Base-by-base conservation (phyloP, 371 early-diverging fungal genomes). In the Mortierella sp. region DNA sequence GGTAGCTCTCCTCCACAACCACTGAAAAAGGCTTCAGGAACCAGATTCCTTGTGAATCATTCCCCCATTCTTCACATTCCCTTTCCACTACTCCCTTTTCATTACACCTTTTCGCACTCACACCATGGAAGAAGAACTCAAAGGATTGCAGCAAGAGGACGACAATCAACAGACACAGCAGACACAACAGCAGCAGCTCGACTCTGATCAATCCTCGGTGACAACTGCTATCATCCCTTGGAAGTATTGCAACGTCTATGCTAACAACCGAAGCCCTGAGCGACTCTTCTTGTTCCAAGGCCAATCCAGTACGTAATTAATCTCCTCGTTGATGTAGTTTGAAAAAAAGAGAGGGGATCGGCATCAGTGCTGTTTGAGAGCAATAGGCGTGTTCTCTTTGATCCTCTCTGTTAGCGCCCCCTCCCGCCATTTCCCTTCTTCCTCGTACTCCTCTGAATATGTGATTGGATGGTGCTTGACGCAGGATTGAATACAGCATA, bases 161-260 rank as follows among this genome's bases (percentile, higher is more conserved):
- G 22, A 22, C 37, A 61, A 2, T 2, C 43, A 34, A 6, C 61
- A 44, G 19, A 1, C 24, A 11, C 41, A 45, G 14, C 61, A 58
- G 29, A 43, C 47, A 26, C 52, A 48, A 34, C 71, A 64, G 8
- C 40, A 58, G 2, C 55, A 68, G 22, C n/a, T n/a, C n/a, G 53
- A 41, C 1, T 31, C 53, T 40, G 48, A 2, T 14, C 9, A 7
- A 22, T 6, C 29, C 31, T n/a, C 19, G 40, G 31, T n/a, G 34
- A 4, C 68, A 22, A 83, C 70, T 11, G 66, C 68, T 8, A 10
- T 83, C n/a, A 44, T 83, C 24, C 83, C 79, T 14, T 79, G 83
- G 79, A 83, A 83, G 63, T 83, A 83, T 43, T 83, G 83, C 58
- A 83, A 79, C 66, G 76, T 79, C 29, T 79, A 75, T 40, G 83